Evolutionary conservation across 202 grass and related monocot species (phyloP).

Genomic region (Setaria viridis): DNA sequence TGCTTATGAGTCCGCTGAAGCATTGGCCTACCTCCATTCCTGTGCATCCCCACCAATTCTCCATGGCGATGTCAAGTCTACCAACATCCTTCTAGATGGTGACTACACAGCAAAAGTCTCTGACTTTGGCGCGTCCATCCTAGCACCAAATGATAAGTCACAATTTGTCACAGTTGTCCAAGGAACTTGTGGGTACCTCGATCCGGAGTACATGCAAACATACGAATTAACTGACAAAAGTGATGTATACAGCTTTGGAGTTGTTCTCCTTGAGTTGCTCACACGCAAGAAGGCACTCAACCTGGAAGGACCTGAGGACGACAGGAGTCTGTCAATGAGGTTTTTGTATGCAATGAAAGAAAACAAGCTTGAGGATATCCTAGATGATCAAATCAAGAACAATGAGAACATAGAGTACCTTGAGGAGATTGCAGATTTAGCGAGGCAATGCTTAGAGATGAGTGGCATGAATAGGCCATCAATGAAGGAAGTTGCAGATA

Average conservation of each 20-base stretch:
- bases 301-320: conserved; percentile 23
- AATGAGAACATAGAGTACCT: conserved; percentile 32
- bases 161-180: conserved; percentile 51
- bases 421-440: conserved; percentile 38
- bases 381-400: conserved; percentile 47
- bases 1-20: conserved; percentile 53
- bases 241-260: conserved; percentile 60
- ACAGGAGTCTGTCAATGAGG: conserved; percentile 20
- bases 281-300: conserved; percentile 49
- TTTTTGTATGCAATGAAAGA: conserved; percentile 45
- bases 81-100: conserved; percentile 54
- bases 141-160: conserved; percentile 44
- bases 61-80: conserved; percentile 57
- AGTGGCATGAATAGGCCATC: conserved; percentile 45
- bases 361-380: conserved; percentile 31
- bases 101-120: conserved; percentile 52
- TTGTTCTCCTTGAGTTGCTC: conserved; percentile 49
- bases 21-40: conserved; percentile 47
- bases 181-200: conserved; percentile 57
- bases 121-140: conserved; percentile 49
- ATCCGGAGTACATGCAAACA: conserved; percentile 49
- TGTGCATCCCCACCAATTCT: conserved; percentile 54
- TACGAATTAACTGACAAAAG: conserved; percentile 59
- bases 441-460: conserved; percentile 47
- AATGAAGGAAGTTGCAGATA: conserved; percentile 49